These are phyloP conservation scores for Lolium perenne DNA, from an alignment of 176 grass and related monocot genomes.

Conservation along the genomic window DNA sequence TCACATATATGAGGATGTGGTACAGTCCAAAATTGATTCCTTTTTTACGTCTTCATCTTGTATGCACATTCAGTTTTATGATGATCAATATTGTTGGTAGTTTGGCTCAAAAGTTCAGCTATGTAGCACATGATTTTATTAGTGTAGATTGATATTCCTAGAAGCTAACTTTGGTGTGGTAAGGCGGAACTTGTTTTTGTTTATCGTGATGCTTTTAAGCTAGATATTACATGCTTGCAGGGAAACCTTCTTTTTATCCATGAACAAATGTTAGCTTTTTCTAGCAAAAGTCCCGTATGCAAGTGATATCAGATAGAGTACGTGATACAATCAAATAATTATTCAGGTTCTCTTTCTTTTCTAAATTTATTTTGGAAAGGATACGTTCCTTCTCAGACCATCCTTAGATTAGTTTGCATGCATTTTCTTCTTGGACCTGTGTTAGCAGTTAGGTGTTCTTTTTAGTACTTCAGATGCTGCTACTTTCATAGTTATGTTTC, in stretches of 20 bases:
- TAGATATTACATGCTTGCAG: constrained; percentile 18
- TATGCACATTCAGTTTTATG: constrained; percentile 18
- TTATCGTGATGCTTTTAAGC: constrained; percentile 20
- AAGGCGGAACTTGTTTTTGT: constrained; percentile 23
- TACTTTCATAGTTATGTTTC: constrained; percentile 19
- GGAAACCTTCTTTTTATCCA: constrained; percentile 2
- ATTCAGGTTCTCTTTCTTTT: constrained; percentile 27
- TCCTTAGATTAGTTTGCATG: constrained; percentile 22
- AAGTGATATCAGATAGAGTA: constrained; percentile 28
- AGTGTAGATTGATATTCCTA: constrained; percentile 2
- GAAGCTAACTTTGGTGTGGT: constrained; percentile 5
- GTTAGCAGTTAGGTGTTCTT: not conserved
- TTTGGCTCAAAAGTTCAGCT: too few relatives aligned
- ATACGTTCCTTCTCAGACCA: constrained; percentile 34
- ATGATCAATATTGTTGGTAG: constrained; percentile 1
- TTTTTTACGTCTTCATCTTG: constrained; percentile 12
- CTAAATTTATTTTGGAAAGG: not conserved
- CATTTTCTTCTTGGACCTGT: constrained; percentile 27
- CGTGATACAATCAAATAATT: constrained; percentile 18
- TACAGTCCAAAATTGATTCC: constrained; percentile 51
- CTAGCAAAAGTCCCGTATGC: not conserved
- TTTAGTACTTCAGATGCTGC: constrained; percentile 2
- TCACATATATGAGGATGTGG: constrained; percentile 89
- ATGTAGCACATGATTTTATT: not conserved
- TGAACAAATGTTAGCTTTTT: constrained; percentile 27